Base-by-base conservation (phyloP, 2,329 filamentous ascomycete species). In the Fusarium duplospermum region DNA sequence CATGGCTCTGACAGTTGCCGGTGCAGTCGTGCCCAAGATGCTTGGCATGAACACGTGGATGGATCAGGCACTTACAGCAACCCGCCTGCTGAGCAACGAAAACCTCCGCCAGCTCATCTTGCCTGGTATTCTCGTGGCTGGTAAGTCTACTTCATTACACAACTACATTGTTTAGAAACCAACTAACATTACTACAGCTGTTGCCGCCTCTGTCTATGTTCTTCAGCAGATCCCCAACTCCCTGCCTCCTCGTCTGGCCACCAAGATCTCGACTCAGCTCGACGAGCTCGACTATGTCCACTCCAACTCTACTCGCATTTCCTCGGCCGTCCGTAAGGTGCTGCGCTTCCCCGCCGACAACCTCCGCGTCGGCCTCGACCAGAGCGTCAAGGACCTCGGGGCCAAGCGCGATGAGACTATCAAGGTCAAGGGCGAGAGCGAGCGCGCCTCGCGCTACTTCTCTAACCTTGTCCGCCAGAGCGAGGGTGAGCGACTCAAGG, bases 1-100 rank as follows among this genome's bases (percentile, higher is more conserved):
- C 73, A 95, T 99, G 93, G 96, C 96, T 7, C 88, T 99, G 80
- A 99, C 96, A 1, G 89, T 98, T 38, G 93, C 93, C 11, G 95
- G 94, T 66, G 94, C 97, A 2, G 87, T 98, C 6, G 94, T 96
- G 66, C 90, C 93, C 58, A 90, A 94, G 57, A 88, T 96, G 79
- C 86, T 99, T 42, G 94, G 95, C 69, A 93, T 95, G 71, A 91
- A 93, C 76, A 92, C 93, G 60, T 98, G 96, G 95, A 86, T 98
- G 76, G 96, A 98, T 81, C 94, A 96, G 72, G 93, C 93, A 2
- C 83, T 98, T 62, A 93, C 93, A 71, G 94, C 93, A 9, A 92
- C 90, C n/a, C 94, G 92, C 78, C 84, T 98, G 47, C 83, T 98
- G 70, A 93, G 95, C 54, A 92, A 92, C 69, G 93, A 93, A 79